These are phyloP conservation scores for Larix kaempferi DNA, from an alignment of 75 land plant genomes.

Conservation along the genomic window DNA sequence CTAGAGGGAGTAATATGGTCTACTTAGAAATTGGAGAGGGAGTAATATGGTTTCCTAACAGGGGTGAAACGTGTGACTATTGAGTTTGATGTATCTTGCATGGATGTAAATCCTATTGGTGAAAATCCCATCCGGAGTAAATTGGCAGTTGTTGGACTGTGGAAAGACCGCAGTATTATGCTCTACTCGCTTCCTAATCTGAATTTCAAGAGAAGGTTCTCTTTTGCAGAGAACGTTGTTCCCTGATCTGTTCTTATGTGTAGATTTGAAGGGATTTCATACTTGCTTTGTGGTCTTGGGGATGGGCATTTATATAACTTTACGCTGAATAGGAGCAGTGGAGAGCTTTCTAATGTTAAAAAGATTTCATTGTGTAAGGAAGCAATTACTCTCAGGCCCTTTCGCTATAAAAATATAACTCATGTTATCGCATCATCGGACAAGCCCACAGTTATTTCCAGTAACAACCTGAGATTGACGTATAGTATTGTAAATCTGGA, in stretches of 20 bases:
- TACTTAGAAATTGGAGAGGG: conserved; percentile 83
- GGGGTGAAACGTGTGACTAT: conserved; percentile 76
- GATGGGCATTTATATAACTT: conserved; percentile 92
- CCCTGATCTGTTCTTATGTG: conserved; percentile 96
- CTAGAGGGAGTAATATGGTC: conserved; percentile 88
- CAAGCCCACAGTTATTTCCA: conserved; percentile 92
- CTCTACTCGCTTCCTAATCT: too few species aligned
- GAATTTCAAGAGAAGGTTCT: too few species aligned
- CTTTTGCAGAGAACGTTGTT: conserved; percentile 92
- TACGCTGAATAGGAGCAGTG: conserved; percentile 50
- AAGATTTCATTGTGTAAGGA: conserved; percentile 93
- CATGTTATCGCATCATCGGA: conserved; percentile 67
- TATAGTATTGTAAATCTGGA: too few species aligned
- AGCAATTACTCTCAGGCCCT: conserved; percentile 60
- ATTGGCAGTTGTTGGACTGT: conserved; percentile 92
- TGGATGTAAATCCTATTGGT: conserved; percentile 93
- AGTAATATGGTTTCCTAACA: conserved; percentile 40
- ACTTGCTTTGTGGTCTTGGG: conserved; percentile 91
- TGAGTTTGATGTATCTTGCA: conserved; percentile 92
- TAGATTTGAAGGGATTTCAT: conserved; percentile 90
- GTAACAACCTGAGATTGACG: conserved; percentile 78
- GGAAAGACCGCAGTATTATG: conserved; percentile 92
- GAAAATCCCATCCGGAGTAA: conserved; percentile 61
- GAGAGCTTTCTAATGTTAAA: conserved; percentile 75
- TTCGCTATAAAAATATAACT: too few species aligned